phyloP scores from a whole-genome alignment of 768 basidiomycete species.

The Gelatoporia subvermispora region DNA sequence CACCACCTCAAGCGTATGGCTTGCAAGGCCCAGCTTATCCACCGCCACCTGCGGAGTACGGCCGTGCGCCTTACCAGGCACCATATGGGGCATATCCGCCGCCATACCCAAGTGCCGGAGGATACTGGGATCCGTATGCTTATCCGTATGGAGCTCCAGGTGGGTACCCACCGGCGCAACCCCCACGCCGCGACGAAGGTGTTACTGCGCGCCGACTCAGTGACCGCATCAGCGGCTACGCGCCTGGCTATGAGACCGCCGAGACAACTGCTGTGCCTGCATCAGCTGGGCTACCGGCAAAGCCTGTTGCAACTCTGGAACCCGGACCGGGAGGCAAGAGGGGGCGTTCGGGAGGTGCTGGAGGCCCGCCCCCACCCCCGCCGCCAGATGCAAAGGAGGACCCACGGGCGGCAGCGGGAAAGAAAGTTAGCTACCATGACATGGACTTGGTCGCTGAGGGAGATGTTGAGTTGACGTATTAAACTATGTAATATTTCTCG shows the following conservation, averaged over 20 bases:
- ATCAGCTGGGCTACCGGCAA: conserved; percentile 74
- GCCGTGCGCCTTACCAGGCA: conserved; percentile 42
- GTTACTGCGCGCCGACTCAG: conserved; percentile 63
- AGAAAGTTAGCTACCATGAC: conserved; percentile 90
- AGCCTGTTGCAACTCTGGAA: conserved; percentile 47
- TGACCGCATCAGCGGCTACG: conserved; percentile 78
- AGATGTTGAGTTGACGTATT: conserved; percentile 38
- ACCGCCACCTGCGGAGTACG: conserved; percentile 26
- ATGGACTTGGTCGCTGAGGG: conserved; percentile 90
- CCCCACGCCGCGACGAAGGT: conserved; percentile 54
- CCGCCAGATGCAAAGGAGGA: conserved; percentile 90
- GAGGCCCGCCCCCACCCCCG: conserved; percentile 67
- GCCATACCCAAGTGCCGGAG: conserved; percentile 34
- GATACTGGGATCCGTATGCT: conserved; percentile 43
- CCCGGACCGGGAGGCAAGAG: conserved; percentile 44
- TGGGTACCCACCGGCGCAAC: conserved; percentile 33
- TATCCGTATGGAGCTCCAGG: conserved; percentile 34
- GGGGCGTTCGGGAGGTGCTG: conserved; percentile 34
- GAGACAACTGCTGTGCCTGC: conserved; percentile 45
- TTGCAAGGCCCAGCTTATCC: conserved; percentile 53
- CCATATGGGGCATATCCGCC: conserved; percentile 35
- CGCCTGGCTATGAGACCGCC: conserved; percentile 39
- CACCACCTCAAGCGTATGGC: conserved; percentile 84
- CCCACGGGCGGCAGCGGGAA: conserved; percentile 83
- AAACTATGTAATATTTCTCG: conserved; percentile 14